Evolutionary conservation across 208 protist species (phyloP).

Genomic region (Acanthamoeba comandoni): DNA sequence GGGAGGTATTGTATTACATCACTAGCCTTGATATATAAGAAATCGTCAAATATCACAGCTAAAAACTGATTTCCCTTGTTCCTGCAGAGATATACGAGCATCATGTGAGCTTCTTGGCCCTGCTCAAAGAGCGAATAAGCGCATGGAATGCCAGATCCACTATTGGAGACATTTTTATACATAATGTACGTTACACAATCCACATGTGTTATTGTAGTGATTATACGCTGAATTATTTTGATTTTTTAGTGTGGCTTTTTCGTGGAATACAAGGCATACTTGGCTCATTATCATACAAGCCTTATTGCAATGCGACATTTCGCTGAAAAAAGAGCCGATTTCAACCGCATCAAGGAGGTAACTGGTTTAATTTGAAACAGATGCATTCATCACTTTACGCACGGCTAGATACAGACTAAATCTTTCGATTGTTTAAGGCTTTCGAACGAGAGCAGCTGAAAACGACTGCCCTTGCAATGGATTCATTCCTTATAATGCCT

Average conservation of each 20-base stretch:
- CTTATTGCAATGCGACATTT: constrained; percentile 56
- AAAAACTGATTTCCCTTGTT: no score
- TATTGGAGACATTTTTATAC: constrained; percentile 64
- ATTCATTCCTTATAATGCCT: constrained; percentile 70
- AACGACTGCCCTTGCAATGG: constrained; percentile 44
- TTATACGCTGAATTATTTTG: background rate
- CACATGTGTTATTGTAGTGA: background rate
- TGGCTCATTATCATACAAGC: constrained; percentile 47
- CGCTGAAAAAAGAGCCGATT: constrained; percentile 32
- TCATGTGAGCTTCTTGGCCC: constrained; percentile 41
- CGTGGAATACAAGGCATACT: constrained; percentile 1
- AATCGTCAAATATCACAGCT: no score
- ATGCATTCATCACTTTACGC: background rate
- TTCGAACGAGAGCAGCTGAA: constrained; percentile 68
- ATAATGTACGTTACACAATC: constrained; percentile 9
- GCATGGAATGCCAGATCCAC: constrained; percentile 25
- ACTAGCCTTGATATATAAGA: no score
- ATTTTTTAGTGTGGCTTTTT: constrained; percentile 38
- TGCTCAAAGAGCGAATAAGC: constrained; percentile 50
- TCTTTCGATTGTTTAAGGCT: background rate
- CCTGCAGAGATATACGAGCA: no score
- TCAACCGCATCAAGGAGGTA: constrained; percentile 70
- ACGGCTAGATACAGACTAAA: no score
- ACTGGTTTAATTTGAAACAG: background rate
- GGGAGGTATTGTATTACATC: no score